Conservation (phyloP, 2,329 filamentous ascomycete species). For the Didymella pinodella region DNA sequence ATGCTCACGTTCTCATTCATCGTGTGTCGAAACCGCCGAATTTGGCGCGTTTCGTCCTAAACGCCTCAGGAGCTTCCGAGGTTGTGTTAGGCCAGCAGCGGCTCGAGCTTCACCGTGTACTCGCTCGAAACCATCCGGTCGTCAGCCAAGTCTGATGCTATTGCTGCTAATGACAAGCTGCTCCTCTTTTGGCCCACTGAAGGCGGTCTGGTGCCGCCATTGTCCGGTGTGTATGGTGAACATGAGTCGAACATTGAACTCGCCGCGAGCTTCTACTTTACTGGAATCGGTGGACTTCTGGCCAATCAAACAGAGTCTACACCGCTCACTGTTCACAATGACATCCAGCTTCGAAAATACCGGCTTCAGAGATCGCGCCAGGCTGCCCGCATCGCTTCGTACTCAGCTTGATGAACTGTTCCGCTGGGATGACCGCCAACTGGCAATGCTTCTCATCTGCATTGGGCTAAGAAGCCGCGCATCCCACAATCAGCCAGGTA, state of each 20-base stretch:
- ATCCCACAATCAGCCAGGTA: conserved; percentile 34
- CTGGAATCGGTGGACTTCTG: conserved; percentile 11
- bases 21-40: conserved; percentile 15
- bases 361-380: conserved; percentile 26
- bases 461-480: conserved; percentile 32
- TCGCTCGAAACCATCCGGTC: conserved; percentile 29
- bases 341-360: conserved; percentile 40
- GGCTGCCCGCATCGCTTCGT: conserved; percentile 31
- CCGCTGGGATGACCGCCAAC: conserved; percentile 35
- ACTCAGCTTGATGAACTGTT: conserved; percentile 38
- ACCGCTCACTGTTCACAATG: conserved; percentile 44
- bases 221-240: conserved; percentile 22
- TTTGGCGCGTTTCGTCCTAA: conserved; percentile 25
- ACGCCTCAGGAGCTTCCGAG: conserved; percentile 15
- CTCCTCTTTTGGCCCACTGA: conserved; percentile 20
- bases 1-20: conserved; percentile 11
- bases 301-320: conserved; percentile 35
- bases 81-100: conserved; percentile 18
- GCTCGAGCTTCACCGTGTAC: conserved; percentile 22
- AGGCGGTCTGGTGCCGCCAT: conserved; percentile 14
- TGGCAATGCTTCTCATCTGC: conserved; percentile 35
- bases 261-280: conserved; percentile 7
- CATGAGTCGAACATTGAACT: conserved; percentile 18
- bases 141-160: conserved; percentile 42
- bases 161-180: conserved; percentile 14